Evolutionary conservation across 2,329 filamentous ascomycete species (phyloP), one percentile per base, ranked within the genome.

Genomic region (Dactylellina sp.): DNA sequence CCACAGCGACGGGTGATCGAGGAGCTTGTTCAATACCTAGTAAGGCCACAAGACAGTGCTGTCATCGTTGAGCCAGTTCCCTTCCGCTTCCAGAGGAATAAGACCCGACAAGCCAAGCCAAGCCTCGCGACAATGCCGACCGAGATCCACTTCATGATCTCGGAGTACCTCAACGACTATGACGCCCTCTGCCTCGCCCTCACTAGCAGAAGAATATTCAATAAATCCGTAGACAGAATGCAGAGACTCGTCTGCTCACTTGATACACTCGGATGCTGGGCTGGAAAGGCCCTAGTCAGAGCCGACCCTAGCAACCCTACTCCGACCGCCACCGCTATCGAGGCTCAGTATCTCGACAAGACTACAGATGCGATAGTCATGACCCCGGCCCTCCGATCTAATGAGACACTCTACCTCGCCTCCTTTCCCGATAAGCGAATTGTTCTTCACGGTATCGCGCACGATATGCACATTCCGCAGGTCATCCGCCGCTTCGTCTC

Each of bases 21-120:
- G 60, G 70, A 74, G 28, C 24, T 74, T 11, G 56, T 74, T 18
- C 70, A 74, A 49, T 74, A 74, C 24, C 40, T 74, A 2, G 53
- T 74, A 25, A 52, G 56, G 5, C 60, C 60, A 32, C 44, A 47
- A 32, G 70, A 74, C 20, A 74, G 70, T 25, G 61, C 53, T n/a
- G 39, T 66, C 18, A 35, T 74, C 9, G 61, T 74, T 1, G 37
- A 62, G 22, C 47, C 70, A n/a, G 61, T 74, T 7, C 61, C 60
- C 6, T 37, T 65, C 39, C 53, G 63, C 24, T 18, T 25, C 6
- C 28, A 46, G 12, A 65, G 59, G 32, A 7, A 53, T 2, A 47
- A 22, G n/a, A 37, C 44, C 37, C 52, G 32, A 49, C 20, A 37
- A 7, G 14, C 25, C 2, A 71, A 71, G n/a, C 16, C 60, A 16